phyloP scores from a whole-genome alignment of 495 filamentous ascomycete genomes.

The Aspergillus hancockii region DNA sequence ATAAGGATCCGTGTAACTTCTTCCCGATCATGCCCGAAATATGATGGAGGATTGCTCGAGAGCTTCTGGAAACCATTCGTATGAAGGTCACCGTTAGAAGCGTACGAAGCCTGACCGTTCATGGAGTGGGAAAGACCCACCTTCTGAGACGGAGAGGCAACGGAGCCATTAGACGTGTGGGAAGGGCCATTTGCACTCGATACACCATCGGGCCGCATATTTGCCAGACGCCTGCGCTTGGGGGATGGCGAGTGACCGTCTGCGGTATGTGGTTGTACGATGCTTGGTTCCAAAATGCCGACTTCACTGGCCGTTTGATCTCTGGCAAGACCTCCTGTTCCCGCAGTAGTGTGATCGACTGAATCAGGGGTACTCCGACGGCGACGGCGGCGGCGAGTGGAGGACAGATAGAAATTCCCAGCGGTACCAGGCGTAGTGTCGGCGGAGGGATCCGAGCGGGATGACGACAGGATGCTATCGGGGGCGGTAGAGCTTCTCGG shows the following conservation, averaged over 20 bases:
- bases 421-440: conserved; percentile 13
- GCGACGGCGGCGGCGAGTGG: conserved; percentile 29
- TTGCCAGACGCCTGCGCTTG: conserved; percentile 65
- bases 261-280: conserved; percentile 25
- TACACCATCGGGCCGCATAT: conserved; percentile 61
- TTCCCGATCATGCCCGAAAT: conserved; percentile 85
- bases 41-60: conserved; percentile 41
- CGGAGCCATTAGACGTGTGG: conserved; percentile 49
- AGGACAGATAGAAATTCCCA: conserved; percentile 11
- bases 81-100: conserved; percentile 42
- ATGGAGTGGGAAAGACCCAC: conserved; percentile 37
- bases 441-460: conserved; percentile 17
- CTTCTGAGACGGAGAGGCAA: conserved; percentile 41
- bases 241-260: conserved; percentile 45
- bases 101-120: conserved; percentile 50
- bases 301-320: conserved; percentile 31
- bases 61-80: conserved; percentile 51
- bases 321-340: conserved; percentile 23
- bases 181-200: conserved; percentile 49
- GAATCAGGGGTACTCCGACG: conserved; percentile 33
- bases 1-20: conserved; percentile 93
- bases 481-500: conserved; percentile 23
- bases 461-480: conserved; percentile 12
- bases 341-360: conserved; percentile 19
- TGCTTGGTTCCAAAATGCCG: conserved; percentile 26